A percentile compares a stretch with the other conserved stretches of the same genome.
These are phyloP conservation scores for Salix udensis DNA, from an alignment of 345 rosid species.

Conservation along the genomic window DNA sequence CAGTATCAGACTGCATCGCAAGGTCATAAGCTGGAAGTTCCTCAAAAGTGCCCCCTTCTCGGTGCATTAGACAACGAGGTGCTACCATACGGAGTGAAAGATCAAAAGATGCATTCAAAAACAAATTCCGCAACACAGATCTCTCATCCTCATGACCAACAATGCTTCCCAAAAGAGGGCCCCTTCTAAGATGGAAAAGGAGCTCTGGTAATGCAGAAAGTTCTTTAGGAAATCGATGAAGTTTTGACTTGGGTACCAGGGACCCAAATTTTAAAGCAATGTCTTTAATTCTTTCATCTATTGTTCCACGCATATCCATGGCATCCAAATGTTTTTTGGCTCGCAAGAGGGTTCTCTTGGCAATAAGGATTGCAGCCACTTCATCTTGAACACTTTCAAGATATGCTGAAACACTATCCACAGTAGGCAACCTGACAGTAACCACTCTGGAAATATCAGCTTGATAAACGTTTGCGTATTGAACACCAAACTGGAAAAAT, in stretches of 20 bases:
- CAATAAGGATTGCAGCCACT: constrained; percentile 81
- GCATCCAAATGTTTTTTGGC: constrained; percentile 66
- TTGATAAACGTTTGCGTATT: constrained; percentile 73
- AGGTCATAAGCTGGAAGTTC: constrained; percentile 90
- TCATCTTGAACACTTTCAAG: constrained; percentile 80
- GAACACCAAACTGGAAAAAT: constrained; percentile 81
- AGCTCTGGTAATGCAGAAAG: constrained; percentile 52
- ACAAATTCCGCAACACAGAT: too few relatives aligned
- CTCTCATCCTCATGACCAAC: too few relatives aligned
- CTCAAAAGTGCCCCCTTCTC: constrained; percentile 95
- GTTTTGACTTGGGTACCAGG: constrained; percentile 79
- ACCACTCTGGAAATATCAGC: constrained; percentile 83
- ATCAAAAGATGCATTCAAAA: constrained; percentile 87
- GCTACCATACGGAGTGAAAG: constrained; percentile 93
- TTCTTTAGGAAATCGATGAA: constrained; percentile 78
- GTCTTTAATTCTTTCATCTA: constrained; percentile 94
- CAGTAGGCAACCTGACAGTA: constrained; percentile 73
- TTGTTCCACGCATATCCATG: constrained; percentile 60
- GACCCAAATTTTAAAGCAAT: constrained; percentile 73
- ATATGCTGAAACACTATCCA: constrained; percentile 80
- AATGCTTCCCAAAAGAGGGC: too few relatives aligned
- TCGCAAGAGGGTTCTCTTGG: constrained; percentile 79
- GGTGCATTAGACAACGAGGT: constrained; percentile 92
- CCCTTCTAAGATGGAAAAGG: too few relatives aligned
- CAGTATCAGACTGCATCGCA: constrained; percentile 92